Conservation (phyloP, 805 yeast genomes). For the Starmerella powellii region DNA sequence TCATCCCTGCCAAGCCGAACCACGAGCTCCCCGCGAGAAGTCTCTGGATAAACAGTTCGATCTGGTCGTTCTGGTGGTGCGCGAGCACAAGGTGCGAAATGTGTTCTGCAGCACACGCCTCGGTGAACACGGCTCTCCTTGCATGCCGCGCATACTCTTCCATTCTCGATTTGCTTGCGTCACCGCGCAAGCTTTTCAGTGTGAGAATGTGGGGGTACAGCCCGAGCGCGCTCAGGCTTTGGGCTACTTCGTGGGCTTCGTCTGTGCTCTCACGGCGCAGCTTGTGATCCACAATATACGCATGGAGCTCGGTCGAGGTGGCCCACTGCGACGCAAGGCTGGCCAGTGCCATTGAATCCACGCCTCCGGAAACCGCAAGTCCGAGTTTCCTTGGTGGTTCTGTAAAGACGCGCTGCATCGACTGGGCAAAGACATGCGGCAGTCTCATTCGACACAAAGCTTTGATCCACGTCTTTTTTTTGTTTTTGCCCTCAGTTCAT, state of each 20-base stretch:
- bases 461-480: neutral
- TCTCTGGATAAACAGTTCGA: conserved; percentile 56
- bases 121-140: conserved; percentile 38
- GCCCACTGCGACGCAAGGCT: conserved; percentile 36
- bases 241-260: conserved; percentile 39
- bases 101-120: conserved; percentile 31
- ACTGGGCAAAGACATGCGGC: too few species aligned
- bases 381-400: conserved; percentile 28
- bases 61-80: conserved; percentile 60
- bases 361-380: conserved; percentile 69
- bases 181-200: conserved; percentile 22
- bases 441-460: too few species aligned
- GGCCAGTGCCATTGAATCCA: conserved; percentile 63
- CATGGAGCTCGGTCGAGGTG: conserved; percentile 29
- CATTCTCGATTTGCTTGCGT: conserved; percentile 25
- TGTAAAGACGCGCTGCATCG: too few species aligned
- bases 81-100: conserved; percentile 42
- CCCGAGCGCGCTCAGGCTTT: conserved; percentile 21
- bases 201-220: conserved; percentile 30
- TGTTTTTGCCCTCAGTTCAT: too few species aligned
- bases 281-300: conserved; percentile 57
- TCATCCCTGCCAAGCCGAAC: conserved; percentile 53
- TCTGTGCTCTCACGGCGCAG: conserved; percentile 37
- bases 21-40: conserved; percentile 36
- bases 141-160: conserved; percentile 50